Base-by-base conservation (phyloP, 2,329 filamentous ascomycete species). In the Gremmenia infestans region DNA sequence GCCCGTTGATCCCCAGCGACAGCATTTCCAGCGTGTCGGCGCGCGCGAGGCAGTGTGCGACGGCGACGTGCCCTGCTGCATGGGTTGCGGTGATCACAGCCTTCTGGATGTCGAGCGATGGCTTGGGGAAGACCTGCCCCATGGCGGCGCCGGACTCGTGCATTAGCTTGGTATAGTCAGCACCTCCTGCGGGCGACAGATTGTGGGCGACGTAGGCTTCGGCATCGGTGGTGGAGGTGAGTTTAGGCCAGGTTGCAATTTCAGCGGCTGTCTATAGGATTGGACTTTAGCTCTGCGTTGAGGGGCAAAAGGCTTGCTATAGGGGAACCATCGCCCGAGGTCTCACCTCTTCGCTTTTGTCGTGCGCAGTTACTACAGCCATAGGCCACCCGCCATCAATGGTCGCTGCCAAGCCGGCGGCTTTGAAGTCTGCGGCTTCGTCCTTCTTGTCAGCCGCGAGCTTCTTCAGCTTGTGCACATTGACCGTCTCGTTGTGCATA, bases 301-400 rank as follows among this genome's bases (percentile, higher is more conserved):
- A 4, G 28, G 28, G 28, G 28, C 2, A 28, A 32, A 32, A 4
- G 28, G 9, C 3, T 32, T 32, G 28, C 28, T 32, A 32, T 12
- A 9, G 9, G 9, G 8, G 8, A 11, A 32, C 2, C 28, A 12
- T 32, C 4, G 28, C 9, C 9, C 42, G n/a, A 42, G 48, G n/a
- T 23, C 45, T 52, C 32, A 56, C 54, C 49, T 46, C 49, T 17
- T 56, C 45, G 3, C 45, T 39, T 15, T 46, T 32, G 35, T 48
- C 28, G 8, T 43, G 48, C 15, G 49, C 50, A 14, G 43, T 32
- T 8, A 58, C 15, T 2, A 58, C 52, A 0, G 74, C 71, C 55
- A 71, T 72, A 0, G 79, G 78, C 78, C 78, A 81, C 2, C 78
- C 78, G 39, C 74, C 76, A 5, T 77, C 72, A 35, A 81, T 74